phyloP scores from a whole-genome alignment of 352 stramenopile species.

The Pythium vanterpoolii region DNA sequence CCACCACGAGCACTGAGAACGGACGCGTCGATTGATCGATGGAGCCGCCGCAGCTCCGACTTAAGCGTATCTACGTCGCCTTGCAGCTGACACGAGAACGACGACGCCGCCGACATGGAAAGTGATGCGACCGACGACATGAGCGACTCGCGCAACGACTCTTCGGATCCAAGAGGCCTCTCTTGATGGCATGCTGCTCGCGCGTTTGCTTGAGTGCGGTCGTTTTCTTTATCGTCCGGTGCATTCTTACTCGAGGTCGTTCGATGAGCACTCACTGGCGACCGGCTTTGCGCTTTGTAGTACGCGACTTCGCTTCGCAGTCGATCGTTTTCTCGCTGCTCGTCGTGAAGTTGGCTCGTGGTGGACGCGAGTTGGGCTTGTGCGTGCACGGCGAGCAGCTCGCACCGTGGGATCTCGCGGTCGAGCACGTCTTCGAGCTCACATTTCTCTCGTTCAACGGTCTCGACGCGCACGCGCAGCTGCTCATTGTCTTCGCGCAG shows the following conservation, averaged over 20 bases:
- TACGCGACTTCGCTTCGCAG: conserved; percentile 16
- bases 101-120: conserved; percentile 16
- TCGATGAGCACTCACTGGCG: conserved; percentile 5
- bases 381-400: conserved; percentile 18
- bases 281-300: conserved; percentile 19
- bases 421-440: conserved; percentile 14
- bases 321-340: conserved; percentile 23
- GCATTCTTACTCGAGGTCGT: background rate
- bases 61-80: conserved; percentile 21
- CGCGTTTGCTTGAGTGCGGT: background rate
- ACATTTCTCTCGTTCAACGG: conserved; percentile 6
- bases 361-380: conserved; percentile 18
- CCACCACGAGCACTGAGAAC: background rate
- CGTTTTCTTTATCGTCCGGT: conserved; percentile 10
- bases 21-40: conserved; percentile 21
- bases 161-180: background rate
- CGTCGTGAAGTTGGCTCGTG: conserved; percentile 19
- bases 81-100: conserved; percentile 18
- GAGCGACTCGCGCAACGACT: conserved; percentile 7
- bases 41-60: conserved; percentile 18
- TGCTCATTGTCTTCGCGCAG: conserved; percentile 36
- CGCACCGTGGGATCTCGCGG: conserved; percentile 16
- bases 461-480: conserved; percentile 26
- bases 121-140: conserved; percentile 19
- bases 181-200: background rate